Conservation (phyloP, 768 basidiomycete species). For the Lenzites betulinus region DNA sequence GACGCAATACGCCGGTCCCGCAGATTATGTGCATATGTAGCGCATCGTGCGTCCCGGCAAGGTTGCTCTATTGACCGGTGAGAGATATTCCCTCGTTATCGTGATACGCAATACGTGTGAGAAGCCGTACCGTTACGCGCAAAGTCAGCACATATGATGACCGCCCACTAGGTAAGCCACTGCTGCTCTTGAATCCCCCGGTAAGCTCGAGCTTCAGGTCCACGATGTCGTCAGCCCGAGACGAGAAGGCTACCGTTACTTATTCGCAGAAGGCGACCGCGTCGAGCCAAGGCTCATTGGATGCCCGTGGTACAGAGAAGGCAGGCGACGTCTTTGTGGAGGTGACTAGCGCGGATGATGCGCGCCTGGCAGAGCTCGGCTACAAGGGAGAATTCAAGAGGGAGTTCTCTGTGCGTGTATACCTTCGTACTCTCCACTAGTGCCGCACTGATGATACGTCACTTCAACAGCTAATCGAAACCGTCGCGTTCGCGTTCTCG, state of each 20-base stretch:
- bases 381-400: constrained; percentile 74
- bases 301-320: not conserved
- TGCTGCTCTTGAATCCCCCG: not conserved
- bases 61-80: too few relatives aligned
- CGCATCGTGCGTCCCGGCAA: too few relatives aligned
- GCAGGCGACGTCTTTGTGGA: not conserved
- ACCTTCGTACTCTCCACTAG: not conserved
- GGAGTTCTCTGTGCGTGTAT: constrained; percentile 60
- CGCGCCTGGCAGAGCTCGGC: constrained; percentile 61
- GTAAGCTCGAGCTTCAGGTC: not conserved
- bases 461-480: constrained; percentile 50
- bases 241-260: not conserved
- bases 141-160: not conserved
- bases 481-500: constrained; percentile 64
- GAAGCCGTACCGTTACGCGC: not conserved
- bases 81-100: constrained; percentile 6
- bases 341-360: constrained; percentile 47
- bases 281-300: not conserved
- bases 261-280: too few relatives aligned
- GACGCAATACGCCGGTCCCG: not conserved
- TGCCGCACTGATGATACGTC: not conserved
- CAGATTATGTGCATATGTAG: not conserved
- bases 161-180: not conserved
- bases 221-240: not conserved
- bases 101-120: not conserved